These are phyloP conservation scores for Nicotiana sylvestris DNA, from an alignment of 257 asterid species.

Conservation along the genomic window DNA sequence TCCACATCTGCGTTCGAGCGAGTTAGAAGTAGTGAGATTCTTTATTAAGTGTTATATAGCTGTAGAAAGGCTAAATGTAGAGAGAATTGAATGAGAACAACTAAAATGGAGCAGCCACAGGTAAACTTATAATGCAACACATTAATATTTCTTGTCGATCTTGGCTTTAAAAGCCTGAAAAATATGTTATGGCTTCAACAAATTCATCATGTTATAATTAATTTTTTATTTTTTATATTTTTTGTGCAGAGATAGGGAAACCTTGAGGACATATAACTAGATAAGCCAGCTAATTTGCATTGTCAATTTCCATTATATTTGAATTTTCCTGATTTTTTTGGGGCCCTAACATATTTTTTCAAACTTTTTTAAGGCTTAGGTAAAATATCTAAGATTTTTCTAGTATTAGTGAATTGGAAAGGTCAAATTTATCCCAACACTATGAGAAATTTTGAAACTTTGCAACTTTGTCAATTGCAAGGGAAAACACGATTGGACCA, in stretches of 20 bases:
- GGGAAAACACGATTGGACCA: no score
- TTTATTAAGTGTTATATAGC: not conserved
- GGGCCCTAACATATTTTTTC: not conserved
- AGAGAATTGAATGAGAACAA: not conserved
- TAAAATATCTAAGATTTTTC: not conserved
- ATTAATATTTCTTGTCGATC: not conserved
- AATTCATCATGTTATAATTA: not conserved
- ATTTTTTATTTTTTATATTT: not conserved
- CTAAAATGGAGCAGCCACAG: not conserved
- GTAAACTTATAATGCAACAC: not conserved
- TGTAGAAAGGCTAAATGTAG: slow-evolving; percentile 5
- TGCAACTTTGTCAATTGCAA: no score
- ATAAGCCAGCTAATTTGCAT: slow-evolving; percentile 4
- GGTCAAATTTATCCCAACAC: no score
- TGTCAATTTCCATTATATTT: not conserved
- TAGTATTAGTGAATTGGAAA: no score
- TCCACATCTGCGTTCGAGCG: fast-evolving
- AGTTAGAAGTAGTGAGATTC: not conserved
- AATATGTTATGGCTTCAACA: not conserved
- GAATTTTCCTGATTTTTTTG: not conserved
- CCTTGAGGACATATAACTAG: not conserved
- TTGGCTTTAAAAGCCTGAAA: not conserved
- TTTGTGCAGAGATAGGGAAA: not conserved
- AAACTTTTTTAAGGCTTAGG: not conserved
- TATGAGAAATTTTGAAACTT: no score